Conservation (phyloP, 306 rosid genomes). For the Cucurbita argyrosperma region DNA sequence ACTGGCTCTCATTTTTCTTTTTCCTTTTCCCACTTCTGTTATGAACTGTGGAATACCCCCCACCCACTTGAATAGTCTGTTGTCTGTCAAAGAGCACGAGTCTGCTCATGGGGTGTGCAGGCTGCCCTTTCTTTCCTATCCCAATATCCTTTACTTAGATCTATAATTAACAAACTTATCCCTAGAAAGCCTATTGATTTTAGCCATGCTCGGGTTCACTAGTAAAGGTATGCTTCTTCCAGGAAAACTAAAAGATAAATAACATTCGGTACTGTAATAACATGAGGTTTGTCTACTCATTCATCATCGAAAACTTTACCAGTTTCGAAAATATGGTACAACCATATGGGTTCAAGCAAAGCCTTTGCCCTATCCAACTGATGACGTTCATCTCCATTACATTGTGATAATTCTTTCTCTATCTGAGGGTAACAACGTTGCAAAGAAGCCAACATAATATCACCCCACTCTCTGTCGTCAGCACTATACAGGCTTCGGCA, state of each 20-base stretch:
- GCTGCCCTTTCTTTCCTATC: not conserved
- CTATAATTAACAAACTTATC: not conserved
- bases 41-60: not conserved
- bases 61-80: not conserved
- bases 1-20: conserved; percentile 6
- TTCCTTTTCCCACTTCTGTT: not conserved
- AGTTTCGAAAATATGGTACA: conserved; percentile 65
- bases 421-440: conserved; percentile 50
- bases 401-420: conserved; percentile 35
- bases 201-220: not conserved
- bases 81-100: not conserved
- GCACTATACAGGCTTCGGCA: conserved; percentile 35
- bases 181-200: not conserved
- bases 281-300: conserved; percentile 17
- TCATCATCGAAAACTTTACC: conserved; percentile 46
- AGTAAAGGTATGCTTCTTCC: not conserved
- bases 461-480: conserved; percentile 62
- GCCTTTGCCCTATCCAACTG: conserved; percentile 30
- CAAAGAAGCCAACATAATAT: conserved; percentile 46
- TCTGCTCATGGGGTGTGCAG: not conserved
- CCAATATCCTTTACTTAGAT: not conserved
- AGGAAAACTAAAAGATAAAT: not conserved
- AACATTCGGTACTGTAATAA: not conserved
- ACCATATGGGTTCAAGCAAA: conserved; percentile 78
- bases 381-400: conserved; percentile 29